Evolutionary conservation across 139 green algal genomes (phyloP).

Genomic region (Deuterostichococcus epilithicus): DNA sequence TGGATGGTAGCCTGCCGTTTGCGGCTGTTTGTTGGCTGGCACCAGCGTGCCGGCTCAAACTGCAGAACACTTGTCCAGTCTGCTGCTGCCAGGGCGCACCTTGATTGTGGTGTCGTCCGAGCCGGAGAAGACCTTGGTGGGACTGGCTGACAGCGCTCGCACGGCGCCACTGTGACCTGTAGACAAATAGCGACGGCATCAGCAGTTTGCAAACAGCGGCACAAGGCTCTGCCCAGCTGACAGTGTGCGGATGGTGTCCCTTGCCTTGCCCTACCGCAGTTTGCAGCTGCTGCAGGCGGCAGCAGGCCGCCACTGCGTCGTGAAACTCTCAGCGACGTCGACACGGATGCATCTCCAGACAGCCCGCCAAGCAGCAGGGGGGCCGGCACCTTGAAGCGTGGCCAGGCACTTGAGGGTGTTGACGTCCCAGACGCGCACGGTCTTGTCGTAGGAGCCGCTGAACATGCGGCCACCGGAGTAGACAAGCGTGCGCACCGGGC

Average conservation of each 20-base stretch:
- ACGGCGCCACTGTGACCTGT: slow-evolving; percentile 78
- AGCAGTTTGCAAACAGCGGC: slow-evolving; percentile 33
- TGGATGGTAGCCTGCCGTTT: too few relatives aligned
- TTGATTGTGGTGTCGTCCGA: slow-evolving; percentile 88
- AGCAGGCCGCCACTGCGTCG: too few relatives aligned
- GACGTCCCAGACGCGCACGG: slow-evolving; percentile 81
- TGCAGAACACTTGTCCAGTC: background rate
- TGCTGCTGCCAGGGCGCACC: slow-evolving; percentile 11
- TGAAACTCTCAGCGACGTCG: too few relatives aligned
- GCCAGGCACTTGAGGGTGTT: slow-evolving; percentile 40
- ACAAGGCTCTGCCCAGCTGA: too few relatives aligned
- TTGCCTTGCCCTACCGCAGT: too few relatives aligned
- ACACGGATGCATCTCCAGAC: too few relatives aligned
- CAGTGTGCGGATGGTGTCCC: too few relatives aligned
- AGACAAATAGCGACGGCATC: background rate
- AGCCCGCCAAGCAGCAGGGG: too few relatives aligned
- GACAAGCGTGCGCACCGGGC: slow-evolving; percentile 83
- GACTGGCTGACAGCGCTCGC: slow-evolving; percentile 65
- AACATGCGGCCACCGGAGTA: slow-evolving; percentile 73
- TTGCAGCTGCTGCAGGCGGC: too few relatives aligned
- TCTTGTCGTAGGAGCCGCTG: slow-evolving; percentile 85
- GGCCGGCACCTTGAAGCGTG: slow-evolving; percentile 20
- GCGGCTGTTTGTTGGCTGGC: too few relatives aligned
- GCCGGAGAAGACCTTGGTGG: slow-evolving; percentile 75
- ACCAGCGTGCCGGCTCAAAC: too few relatives aligned